A percentile compares a stretch with the other conserved stretches of the same genome.
Conservation (phyloP, 257 asterid species). For the Salvia miltiorrhiza region DNA sequence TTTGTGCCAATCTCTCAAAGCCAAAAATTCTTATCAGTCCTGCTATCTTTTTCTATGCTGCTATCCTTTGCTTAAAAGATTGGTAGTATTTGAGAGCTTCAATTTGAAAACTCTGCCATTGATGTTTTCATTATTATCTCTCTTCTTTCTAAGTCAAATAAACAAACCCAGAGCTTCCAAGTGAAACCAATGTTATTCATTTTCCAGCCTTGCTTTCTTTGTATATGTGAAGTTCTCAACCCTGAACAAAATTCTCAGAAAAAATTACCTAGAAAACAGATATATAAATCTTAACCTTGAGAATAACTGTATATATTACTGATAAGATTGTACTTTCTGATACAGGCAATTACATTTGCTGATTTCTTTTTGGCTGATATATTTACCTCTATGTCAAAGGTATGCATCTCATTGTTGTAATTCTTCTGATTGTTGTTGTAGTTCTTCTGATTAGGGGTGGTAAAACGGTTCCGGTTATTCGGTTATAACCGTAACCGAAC, state of each 20-base stretch:
- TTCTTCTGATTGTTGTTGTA: no score
- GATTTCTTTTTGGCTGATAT: conserved; percentile 98
- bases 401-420: conserved; percentile 26
- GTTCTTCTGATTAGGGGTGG: no score
- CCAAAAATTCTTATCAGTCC: neutral
- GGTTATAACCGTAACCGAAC: no score
- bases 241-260: conserved; percentile 4
- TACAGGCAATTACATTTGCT: conserved; percentile 90
- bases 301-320: conserved; percentile 13
- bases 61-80: conserved; percentile 4
- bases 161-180: conserved; percentile 8
- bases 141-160: neutral
- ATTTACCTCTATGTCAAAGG: conserved; percentile 99
- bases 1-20: neutral
- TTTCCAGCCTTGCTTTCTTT: neutral
- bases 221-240: conserved; percentile 3
- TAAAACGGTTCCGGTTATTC: no score
- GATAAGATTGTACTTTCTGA: conserved; percentile 24
- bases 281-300: neutral
- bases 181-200: conserved; percentile 11
- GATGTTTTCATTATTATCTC: neutral
- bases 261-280: neutral
- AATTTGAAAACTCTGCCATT: neutral
- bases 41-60: neutral
- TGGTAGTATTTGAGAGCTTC: conserved; percentile 17